A percentile compares a stretch with the other conserved stretches of the same genome.
phyloP scores from a whole-genome alignment of 768 basidiomycete genomes.

The Russula sp. region DNA sequence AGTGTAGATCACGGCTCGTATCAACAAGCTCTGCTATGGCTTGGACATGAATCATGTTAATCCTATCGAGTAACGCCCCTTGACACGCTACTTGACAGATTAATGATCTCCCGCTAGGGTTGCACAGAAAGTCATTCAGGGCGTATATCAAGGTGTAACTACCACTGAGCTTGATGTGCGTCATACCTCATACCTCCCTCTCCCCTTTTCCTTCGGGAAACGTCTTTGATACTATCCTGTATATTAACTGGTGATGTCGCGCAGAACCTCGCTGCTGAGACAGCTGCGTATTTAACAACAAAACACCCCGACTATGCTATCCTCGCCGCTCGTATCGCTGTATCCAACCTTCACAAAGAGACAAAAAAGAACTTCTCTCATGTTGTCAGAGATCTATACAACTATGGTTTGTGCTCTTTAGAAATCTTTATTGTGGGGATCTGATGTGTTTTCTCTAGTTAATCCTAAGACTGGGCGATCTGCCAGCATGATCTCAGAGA shows the following conservation, averaged over 20 bases:
- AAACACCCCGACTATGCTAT: constrained; percentile 98
- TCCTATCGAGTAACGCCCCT: constrained; percentile 70
- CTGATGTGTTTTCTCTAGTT: constrained; percentile 36
- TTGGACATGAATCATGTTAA: constrained; percentile 89
- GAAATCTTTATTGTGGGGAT: not conserved
- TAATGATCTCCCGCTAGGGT: constrained; percentile 41
- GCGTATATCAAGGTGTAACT: constrained; percentile 93
- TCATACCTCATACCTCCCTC: constrained; percentile 7
- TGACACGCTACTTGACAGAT: not conserved
- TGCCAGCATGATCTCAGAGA: constrained; percentile 87
- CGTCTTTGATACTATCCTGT: not conserved
- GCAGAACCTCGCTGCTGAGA: constrained; percentile 94
- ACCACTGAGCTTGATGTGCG: constrained; percentile 94
- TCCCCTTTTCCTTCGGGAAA: not conserved
- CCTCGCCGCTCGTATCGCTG: constrained; percentile 96
- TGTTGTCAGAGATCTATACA: constrained; percentile 85
- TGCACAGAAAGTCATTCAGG: constrained; percentile 86
- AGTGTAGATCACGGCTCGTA: constrained; percentile 72
- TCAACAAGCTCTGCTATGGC: constrained; percentile 92
- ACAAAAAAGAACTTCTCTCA: constrained; percentile 95
- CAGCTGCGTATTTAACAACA: constrained; percentile 94
- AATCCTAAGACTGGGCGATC: constrained; percentile 90
- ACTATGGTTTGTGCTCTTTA: constrained; percentile 52
- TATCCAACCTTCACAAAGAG: constrained; percentile 98
- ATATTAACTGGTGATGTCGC: not conserved